A percentile compares a stretch with the other conserved stretches of the same genome.
Evolutionary conservation across 371 early-diverging fungal species (phyloP).

Genomic region (Mortierella sp.): DNA sequence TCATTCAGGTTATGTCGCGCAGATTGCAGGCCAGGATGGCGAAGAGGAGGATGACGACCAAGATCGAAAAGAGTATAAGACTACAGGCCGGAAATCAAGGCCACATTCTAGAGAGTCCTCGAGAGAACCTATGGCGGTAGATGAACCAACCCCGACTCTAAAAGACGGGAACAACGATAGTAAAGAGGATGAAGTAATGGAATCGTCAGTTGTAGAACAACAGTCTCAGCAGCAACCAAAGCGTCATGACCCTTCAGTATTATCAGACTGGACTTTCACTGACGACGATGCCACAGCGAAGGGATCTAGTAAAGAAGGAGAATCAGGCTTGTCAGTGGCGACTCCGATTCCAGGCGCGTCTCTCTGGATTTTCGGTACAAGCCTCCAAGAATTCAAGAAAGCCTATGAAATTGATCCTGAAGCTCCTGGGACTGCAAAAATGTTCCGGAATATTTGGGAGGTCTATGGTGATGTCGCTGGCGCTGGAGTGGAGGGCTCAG

Average conservation of each 20-base stretch:
- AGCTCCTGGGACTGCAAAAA: slow-evolving; percentile 18
- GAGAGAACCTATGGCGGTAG: slow-evolving; percentile 35
- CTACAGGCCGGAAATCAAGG: slow-evolving; percentile 8
- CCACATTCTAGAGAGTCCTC: slow-evolving; percentile 37
- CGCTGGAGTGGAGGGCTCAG: slow-evolving; percentile 37
- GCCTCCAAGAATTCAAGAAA: slow-evolving; percentile 48
- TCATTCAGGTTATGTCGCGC: slow-evolving; percentile 9
- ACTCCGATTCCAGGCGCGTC: slow-evolving; percentile 46
- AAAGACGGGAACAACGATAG: slow-evolving; percentile 25
- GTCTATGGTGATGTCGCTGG: slow-evolving; percentile 50
- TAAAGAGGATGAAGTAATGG: slow-evolving; percentile 52
- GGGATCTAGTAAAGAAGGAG: slow-evolving; percentile 7
- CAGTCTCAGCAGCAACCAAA: slow-evolving; percentile 4
- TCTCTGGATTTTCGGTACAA: slow-evolving; percentile 51
- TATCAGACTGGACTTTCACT: slow-evolving; percentile 36
- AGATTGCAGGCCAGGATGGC: slow-evolving; percentile 16
- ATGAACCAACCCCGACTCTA: slow-evolving; percentile 10
- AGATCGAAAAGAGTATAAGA: slow-evolving; percentile 8
- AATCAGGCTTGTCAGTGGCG: neutral
- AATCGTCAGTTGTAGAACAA: slow-evolving; percentile 23
- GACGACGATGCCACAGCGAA: slow-evolving; percentile 13
- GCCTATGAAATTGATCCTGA: slow-evolving; percentile 43
- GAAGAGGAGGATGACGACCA: slow-evolving; percentile 18
- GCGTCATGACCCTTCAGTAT: slow-evolving; percentile 2
- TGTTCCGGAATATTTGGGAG: slow-evolving; percentile 51